Conservation (phyloP, 129 eudicot species). For the Lactuca sativa region DNA sequence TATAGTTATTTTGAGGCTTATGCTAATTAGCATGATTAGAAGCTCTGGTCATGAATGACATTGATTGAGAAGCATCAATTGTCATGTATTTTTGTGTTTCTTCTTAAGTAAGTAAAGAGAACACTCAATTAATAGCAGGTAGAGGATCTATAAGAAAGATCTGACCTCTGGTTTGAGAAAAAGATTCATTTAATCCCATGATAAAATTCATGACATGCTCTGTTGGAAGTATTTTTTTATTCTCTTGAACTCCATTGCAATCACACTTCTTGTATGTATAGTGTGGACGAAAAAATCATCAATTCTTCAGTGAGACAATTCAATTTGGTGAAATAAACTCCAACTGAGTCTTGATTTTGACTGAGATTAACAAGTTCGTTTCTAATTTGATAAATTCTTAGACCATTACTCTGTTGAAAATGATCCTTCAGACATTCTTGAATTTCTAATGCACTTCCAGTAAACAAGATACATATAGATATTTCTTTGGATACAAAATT, state of each 20-base stretch:
- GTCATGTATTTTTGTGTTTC: neutral
- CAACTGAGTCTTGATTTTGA: neutral
- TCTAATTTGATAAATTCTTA: neutral
- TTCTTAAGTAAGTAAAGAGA: too few relatives aligned
- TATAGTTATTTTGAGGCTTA: too few relatives aligned
- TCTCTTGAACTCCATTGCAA: neutral
- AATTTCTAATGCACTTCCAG: neutral
- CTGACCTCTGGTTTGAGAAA: neutral
- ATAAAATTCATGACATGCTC: neutral
- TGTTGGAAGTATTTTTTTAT: neutral
- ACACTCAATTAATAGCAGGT: neutral
- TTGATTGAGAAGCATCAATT: too few relatives aligned
- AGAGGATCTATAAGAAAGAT: conserved; percentile 3
- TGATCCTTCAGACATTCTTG: neutral
- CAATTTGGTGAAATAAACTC: neutral
- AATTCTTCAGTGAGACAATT: neutral
- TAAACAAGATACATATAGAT: neutral
- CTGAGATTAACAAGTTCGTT: neutral
- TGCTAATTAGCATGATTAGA: too few relatives aligned
- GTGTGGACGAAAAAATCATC: neutral
- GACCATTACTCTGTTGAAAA: neutral
- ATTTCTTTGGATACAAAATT: neutral
- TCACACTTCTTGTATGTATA: neutral
- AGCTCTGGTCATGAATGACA: neutral
- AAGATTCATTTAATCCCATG: neutral